A percentile compares a stretch with the other conserved stretches of the same genome.
These are phyloP conservation scores for Passiflora organensis DNA, from an alignment of 345 rosid species.

Conservation along the genomic window DNA sequence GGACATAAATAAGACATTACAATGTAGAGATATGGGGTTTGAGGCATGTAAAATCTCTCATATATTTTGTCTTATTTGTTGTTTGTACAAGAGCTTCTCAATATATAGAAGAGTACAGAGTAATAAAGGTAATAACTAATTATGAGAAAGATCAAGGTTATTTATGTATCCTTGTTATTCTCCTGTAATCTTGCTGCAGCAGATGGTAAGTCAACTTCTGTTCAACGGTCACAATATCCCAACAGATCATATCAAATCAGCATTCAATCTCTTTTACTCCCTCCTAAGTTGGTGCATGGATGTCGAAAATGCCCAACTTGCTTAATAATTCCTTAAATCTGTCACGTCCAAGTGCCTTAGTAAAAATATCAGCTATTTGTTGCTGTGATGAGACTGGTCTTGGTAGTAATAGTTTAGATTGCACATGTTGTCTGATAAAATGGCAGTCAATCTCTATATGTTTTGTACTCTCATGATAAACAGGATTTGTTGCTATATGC, in stretches of 20 bases:
- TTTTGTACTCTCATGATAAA: background rate
- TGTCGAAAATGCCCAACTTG: background rate
- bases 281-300: background rate
- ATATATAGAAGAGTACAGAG: no score
- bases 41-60: no score
- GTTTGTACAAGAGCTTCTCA: no score
- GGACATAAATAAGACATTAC: background rate
- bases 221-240: no score
- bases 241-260: no score
- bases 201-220: no score
- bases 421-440: background rate
- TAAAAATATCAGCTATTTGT: background rate
- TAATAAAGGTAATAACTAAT: no score
- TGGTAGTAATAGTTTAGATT: background rate
- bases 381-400: background rate
- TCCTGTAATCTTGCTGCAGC: no score
- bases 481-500: background rate
- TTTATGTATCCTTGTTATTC: no score
- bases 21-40: background rate
- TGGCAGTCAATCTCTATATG: background rate
- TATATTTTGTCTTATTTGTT: no score
- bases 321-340: background rate
- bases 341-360: background rate
- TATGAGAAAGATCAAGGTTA: no score
- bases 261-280: background rate